Percentiles rank a stretch among this genome's conserved stretches.
These are phyloP conservation scores for Penicillium polonicum DNA, from an alignment of 2,329 filamentous ascomycete species.

Conservation along the genomic window DNA sequence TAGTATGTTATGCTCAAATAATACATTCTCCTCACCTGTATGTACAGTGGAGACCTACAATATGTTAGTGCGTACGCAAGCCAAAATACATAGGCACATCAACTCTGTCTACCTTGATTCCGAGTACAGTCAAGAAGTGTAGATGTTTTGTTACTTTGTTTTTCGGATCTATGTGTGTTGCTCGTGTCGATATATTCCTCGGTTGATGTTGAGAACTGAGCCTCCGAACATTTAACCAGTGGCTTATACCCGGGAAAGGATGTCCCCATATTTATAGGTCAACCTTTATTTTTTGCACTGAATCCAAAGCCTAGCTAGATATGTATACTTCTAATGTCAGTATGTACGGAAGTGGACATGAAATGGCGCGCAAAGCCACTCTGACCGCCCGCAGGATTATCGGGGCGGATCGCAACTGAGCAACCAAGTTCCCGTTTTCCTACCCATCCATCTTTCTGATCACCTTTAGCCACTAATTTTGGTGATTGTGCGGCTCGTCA, in stretches of 20 bases:
- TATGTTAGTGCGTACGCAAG: not conserved
- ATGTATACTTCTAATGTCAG: conserved; percentile 2
- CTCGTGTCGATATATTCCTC: not conserved
- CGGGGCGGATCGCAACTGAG: conserved; percentile 42
- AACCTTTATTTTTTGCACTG: not conserved
- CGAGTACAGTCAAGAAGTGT: not conserved
- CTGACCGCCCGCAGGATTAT: conserved; percentile 35
- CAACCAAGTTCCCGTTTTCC: conserved; percentile 34
- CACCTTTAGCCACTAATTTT: conserved; percentile 25
- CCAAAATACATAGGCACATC: not conserved
- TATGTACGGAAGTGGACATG: not conserved
- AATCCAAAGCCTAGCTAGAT: not conserved
- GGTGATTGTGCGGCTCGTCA: conserved; percentile 49
- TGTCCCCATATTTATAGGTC: not conserved
- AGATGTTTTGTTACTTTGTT: not conserved
- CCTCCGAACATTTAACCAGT: not conserved
- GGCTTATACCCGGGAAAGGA: not conserved
- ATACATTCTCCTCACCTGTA: conserved; percentile 28
- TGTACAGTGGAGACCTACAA: not conserved
- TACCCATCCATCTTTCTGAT: conserved; percentile 30
- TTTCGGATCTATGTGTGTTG: not conserved
- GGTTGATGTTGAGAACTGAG: not conserved
- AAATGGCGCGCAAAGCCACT: conserved; percentile 16
- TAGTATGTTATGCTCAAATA: conserved; percentile 40
- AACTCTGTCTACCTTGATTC: not conserved